Base-by-base conservation (phyloP, 2,329 filamentous ascomycete genomes). In the Cryphonectria carpinicola region DNA sequence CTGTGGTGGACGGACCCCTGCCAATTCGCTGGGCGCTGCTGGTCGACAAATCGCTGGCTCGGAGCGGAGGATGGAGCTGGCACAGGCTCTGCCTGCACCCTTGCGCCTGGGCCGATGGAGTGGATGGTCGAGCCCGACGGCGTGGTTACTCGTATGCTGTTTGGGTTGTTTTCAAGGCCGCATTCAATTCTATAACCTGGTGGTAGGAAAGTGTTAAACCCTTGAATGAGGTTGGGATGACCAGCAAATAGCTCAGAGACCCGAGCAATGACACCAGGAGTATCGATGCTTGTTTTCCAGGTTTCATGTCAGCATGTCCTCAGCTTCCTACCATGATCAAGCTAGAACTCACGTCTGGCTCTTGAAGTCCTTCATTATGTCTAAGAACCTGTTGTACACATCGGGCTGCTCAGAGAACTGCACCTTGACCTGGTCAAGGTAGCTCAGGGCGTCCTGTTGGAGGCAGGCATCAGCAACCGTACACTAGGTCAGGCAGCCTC, bases 331-430 rank as follows among this genome's bases (percentile, higher is more conserved):
- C 54, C 65, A 46, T 64, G 22, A 25, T 54, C 71, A 60, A 60
- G 63, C 69, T 14, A 17, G 37, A 87, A 87, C 92, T 83, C 85
- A 95, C 89, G 95, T 94, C 82, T 97, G 95, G 77, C 94, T 97
- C 82, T 99, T 99, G 81, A 99, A 99, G 76, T 99, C 96, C 79
- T 99, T 99, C 96, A 99, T 99, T 65, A 99, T 99, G 76, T 99
- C 96, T 62, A 99, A 84, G 76, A 99, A 98, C 52, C 93, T 88
- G 78, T 98, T 98, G 78, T 99, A 99, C 0, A 99, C 96, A 80
- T 98, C 95, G 4, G 96, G 95, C 75, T 98, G 94, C 74, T 98
- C 95, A 72, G 94, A 93, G 76, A 99, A 99, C 78, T 97, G 95
- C 39, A 98, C 95, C 82, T 99, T 99, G 74, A 99, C 96, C 81